Conservation (phyloP, 139 green algal species). For the Chloropicon primus region DNA sequence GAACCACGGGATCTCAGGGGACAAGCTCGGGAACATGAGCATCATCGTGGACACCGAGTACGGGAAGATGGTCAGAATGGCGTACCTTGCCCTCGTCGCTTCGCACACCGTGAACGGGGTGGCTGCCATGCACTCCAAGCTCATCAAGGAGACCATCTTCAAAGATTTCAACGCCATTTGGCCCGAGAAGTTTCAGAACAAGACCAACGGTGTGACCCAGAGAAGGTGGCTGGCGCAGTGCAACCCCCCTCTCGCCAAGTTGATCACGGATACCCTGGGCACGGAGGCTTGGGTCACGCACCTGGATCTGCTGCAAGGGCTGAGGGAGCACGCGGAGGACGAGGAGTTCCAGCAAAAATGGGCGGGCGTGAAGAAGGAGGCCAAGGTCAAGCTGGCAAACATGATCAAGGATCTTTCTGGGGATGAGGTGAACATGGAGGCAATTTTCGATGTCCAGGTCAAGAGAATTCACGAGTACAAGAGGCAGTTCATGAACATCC, state of each 20-base stretch:
- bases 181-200: constrained; percentile 89
- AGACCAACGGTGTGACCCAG: constrained; percentile 89
- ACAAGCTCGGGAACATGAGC: constrained; percentile 68
- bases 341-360: constrained; percentile 39
- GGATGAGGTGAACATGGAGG: constrained; percentile 44
- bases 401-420: constrained; percentile 61
- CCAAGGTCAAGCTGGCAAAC: constrained; percentile 57
- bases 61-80: constrained; percentile 86
- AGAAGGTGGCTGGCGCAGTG: constrained; percentile 85
- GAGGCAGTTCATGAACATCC: constrained; percentile 77
- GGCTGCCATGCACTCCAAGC: constrained; percentile 84
- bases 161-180: constrained; percentile 47
- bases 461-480: constrained; percentile 95
- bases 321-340: constrained; percentile 38
- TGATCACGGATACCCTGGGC: constrained; percentile 60
- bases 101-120: constrained; percentile 86
- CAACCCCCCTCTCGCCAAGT: constrained; percentile 60
- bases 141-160: constrained; percentile 71
- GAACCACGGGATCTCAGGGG: constrained; percentile 66
- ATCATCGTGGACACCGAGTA: constrained; percentile 83
- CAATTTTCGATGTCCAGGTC: constrained; percentile 35
- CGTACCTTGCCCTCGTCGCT: constrained; percentile 79
- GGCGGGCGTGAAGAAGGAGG: constrained; percentile 58
- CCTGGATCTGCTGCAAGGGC: constrained; percentile 17
- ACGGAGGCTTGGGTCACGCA: constrained; percentile 82